These are phyloP conservation scores for Cladosporium sp. DNA, from an alignment of 2,329 filamentous ascomycete species.

Conservation along the genomic window DNA sequence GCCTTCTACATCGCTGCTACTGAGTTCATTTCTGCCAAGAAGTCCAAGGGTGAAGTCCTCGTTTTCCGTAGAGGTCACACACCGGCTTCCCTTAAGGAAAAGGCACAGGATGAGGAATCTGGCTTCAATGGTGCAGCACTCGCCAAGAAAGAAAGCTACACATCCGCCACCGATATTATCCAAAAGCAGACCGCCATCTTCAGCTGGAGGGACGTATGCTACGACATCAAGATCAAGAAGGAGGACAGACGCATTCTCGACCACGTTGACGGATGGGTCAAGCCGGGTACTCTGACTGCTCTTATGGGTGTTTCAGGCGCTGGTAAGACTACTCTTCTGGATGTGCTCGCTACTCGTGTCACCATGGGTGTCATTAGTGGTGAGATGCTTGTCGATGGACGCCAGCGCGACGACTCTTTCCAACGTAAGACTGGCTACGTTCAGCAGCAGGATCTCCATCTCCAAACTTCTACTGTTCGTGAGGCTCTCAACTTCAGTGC, in stretches of 20 bases:
- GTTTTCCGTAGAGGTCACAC: constrained; percentile 47
- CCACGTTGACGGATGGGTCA: constrained; percentile 87
- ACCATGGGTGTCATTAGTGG: constrained; percentile 86
- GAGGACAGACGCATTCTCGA: constrained; percentile 73
- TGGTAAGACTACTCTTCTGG: constrained; percentile 88
- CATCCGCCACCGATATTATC: constrained; percentile 44
- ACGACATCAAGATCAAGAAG: constrained; percentile 72
- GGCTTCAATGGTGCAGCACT: constrained; percentile 29
- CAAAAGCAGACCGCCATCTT: constrained; percentile 70
- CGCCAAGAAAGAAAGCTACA: constrained; percentile 34
- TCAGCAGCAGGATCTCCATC: constrained; percentile 78
- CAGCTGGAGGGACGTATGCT: constrained; percentile 82
- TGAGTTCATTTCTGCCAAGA: constrained; percentile 46
- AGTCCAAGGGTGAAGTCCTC: constrained; percentile 50
- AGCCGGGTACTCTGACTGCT: constrained; percentile 83
- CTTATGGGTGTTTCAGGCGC: constrained; percentile 90
- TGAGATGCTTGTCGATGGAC: constrained; percentile 78
- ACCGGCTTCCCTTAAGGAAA: constrained; percentile 50
- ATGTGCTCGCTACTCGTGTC: constrained; percentile 78
- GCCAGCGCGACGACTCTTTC: constrained; percentile 72
- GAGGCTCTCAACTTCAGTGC: constrained; percentile 86
- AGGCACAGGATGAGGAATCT: constrained; percentile 39
- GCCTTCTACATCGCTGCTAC: constrained; percentile 40
- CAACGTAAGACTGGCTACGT: constrained; percentile 91
- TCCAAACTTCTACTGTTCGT: constrained; percentile 78